Evolutionary conservation across 768 basidiomycete species (phyloP).

Genomic region (Boletellus sp.): DNA sequence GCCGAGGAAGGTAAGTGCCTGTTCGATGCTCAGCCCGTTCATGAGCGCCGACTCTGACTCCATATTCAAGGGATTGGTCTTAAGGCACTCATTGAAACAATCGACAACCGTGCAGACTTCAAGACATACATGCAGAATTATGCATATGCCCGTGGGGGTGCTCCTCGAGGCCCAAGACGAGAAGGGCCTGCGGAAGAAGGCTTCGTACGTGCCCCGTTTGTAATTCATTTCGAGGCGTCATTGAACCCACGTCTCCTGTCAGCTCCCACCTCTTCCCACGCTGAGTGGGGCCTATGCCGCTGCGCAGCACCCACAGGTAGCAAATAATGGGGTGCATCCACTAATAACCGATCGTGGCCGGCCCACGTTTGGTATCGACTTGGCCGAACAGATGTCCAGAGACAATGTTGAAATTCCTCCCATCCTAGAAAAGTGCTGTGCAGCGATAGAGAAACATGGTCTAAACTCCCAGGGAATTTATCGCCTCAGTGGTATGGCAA

Average conservation of each 20-base stretch:
- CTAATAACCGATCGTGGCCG: conserved; percentile 53
- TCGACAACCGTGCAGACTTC: conserved; percentile 94
- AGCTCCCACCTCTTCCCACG: conserved; percentile 64
- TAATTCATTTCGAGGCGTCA: conserved; percentile 1
- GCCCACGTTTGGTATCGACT: conserved; percentile 90
- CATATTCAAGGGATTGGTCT: conserved; percentile 56
- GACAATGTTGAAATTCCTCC: conserved; percentile 87
- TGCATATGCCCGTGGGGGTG: conserved; percentile 77
- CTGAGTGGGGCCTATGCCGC: conserved; percentile 31
- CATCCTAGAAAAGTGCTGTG: conserved; percentile 84
- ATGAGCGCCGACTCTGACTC: conserved; percentile 1
- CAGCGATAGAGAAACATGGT: conserved; percentile 90
- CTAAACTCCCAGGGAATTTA: conserved; percentile 86
- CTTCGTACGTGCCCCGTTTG: conserved; percentile 62
- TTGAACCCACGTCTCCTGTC: conserved; percentile 6
- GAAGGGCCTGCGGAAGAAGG: conserved; percentile 91
- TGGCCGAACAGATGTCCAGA: conserved; percentile 89
- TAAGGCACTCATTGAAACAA: conserved; percentile 82
- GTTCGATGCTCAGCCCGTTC: background rate
- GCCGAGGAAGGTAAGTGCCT: conserved; percentile 58
- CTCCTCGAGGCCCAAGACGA: conserved; percentile 69
- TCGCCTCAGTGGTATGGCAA: conserved; percentile 87
- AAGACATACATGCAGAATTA: conserved; percentile 98
- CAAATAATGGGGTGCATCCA: conserved; percentile 28
- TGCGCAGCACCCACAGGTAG: conserved; percentile 23